Conservation (phyloP, 768 basidiomycete species). For the Leccinum truebloodii region DNA sequence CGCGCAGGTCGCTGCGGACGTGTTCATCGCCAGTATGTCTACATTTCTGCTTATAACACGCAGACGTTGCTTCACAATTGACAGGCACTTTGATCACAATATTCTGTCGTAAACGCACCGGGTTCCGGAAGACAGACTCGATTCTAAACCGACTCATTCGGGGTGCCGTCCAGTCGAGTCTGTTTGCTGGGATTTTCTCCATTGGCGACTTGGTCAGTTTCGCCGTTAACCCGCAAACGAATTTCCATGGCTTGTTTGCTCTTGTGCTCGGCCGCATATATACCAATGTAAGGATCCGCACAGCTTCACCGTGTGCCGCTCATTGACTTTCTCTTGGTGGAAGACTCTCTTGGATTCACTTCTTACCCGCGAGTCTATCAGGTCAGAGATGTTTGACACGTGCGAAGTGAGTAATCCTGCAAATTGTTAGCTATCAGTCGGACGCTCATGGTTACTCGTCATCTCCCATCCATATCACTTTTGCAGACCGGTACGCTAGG, state of each 20-base stretch:
- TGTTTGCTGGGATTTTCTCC: not conserved
- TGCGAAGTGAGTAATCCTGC: not conserved
- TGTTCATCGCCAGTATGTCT: not conserved
- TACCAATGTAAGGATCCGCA: not conserved
- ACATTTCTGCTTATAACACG: too few relatives aligned
- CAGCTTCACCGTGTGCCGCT: not conserved
- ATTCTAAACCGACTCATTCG: not conserved
- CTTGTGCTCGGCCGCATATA: not conserved
- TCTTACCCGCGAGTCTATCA: slow-evolving; percentile 6
- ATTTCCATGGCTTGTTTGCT: not conserved
- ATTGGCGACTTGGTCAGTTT: not conserved
- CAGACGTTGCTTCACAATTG: not conserved
- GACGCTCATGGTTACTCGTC: not conserved
- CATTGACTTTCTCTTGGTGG: not conserved
- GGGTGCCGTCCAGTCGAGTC: not conserved
- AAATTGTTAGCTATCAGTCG: not conserved
- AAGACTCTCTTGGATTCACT: slow-evolving; percentile 17
- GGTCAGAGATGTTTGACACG: not conserved
- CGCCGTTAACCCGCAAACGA: not conserved
- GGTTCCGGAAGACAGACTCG: not conserved
- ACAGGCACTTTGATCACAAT: not conserved
- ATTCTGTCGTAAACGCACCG: not conserved
- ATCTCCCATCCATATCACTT: not conserved
- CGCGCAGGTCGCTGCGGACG: not conserved
- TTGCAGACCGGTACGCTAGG: not conserved